Evolutionary conservation across 768 basidiomycete genomes (phyloP), one percentile per base, ranked within the genome.

Genomic region (Lactarius hatsudake): DNA sequence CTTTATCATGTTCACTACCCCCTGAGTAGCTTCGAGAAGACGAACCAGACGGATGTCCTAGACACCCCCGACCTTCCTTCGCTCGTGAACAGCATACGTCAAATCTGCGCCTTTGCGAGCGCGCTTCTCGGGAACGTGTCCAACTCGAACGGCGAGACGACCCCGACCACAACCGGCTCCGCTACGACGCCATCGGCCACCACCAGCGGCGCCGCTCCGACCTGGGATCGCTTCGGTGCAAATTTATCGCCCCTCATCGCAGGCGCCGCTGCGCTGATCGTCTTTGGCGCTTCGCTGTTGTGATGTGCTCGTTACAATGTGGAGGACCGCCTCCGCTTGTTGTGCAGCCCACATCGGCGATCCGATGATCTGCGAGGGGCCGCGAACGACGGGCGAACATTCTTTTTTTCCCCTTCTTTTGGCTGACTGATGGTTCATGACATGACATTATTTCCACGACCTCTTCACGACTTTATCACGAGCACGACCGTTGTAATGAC

Each of bases 31-130:
- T 87, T 87, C 75, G 79, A 81, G 65, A 73, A 79, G 71, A 88
- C 87, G 0, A 84, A 84, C 64, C 87, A 88, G 72, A 80, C 83
- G 6, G 77, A 79, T 32, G 77, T 86, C 30, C 75, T 87, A 28
- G 77, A 81, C 64, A 78, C 81, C 6, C 70, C 79, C 8, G 74
- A 85, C 71, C 77, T 86, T 3, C 83, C 86, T 5, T 73, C 74
- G 10, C 75, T 87, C 43, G 75, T 88, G 17, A 74, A 75, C 15
- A 84, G 82, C 40, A 81, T 87, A 72, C 79, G 81, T 45, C 76
- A 78, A 30, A 78, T 87, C 32, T 89, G 87, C 72, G 82, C 79
- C 0, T 38, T 87, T 5, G 76, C 79, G 65, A 84, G 83, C 71
- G 76, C 83, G 1, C 72, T 88, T 5, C 74, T 88, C 5, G 86